A percentile compares a stretch with the other conserved stretches of the same genome.
phyloP scores from a whole-genome alignment of 371 early-diverging fungal species.

The Syncephalis plumigaleata region DNA sequence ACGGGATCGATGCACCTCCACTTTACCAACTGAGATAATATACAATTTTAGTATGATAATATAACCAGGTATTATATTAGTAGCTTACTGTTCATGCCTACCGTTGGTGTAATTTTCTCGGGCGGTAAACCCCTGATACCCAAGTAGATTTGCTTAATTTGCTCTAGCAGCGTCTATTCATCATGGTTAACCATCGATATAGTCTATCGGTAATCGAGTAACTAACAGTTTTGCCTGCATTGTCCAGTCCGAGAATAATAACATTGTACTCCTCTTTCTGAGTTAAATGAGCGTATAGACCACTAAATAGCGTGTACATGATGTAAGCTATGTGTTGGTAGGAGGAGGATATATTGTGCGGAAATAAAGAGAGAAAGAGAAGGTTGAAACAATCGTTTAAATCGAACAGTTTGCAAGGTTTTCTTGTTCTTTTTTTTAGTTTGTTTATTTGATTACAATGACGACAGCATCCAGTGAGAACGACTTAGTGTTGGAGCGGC shows the following conservation, averaged over 20 bases:
- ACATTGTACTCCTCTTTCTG: conserved; percentile 81
- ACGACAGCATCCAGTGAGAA: too few relatives aligned
- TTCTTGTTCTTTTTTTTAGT: too few relatives aligned
- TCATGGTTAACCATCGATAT: background rate
- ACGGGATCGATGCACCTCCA: conserved; percentile 38
- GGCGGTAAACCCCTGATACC: conserved; percentile 58
- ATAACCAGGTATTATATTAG: background rate
- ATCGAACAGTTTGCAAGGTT: too few relatives aligned
- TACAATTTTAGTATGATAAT: background rate
- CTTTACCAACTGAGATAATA: conserved; percentile 47
- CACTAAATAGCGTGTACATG: conserved; percentile 84
- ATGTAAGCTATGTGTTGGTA: too few relatives aligned
- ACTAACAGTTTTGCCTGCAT: conserved; percentile 92
- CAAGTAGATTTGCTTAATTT: conserved; percentile 55
- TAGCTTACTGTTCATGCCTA: conserved; percentile 75
- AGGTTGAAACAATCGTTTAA: too few relatives aligned
- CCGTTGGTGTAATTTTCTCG: conserved; percentile 83
- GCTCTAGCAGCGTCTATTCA: conserved; percentile 63
- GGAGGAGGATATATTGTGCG: too few relatives aligned
- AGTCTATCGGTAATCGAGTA: background rate
- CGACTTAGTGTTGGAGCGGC: too few relatives aligned
- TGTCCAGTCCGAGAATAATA: conserved; percentile 88
- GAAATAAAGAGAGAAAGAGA: too few relatives aligned
- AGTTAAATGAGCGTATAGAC: conserved; percentile 71
- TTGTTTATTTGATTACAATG: too few relatives aligned